A percentile compares a stretch with the other conserved stretches of the same genome.
Evolutionary conservation across 768 basidiomycete genomes (phyloP).

Genomic region (Hemileccinum rubropunctum): DNA sequence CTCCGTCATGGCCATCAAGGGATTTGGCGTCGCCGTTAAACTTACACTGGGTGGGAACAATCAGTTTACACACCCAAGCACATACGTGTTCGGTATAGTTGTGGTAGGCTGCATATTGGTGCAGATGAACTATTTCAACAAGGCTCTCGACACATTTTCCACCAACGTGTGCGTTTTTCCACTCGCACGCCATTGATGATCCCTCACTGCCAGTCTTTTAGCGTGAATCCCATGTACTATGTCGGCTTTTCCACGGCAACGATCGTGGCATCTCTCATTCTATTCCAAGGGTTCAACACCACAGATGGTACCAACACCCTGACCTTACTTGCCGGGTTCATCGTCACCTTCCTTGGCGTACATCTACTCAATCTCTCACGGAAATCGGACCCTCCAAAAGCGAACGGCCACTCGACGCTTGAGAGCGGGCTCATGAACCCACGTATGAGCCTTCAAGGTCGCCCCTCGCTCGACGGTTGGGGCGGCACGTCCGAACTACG

Average conservation of each 20-base stretch:
- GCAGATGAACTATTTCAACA: slow-evolving; percentile 98
- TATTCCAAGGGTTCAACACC: slow-evolving; percentile 98
- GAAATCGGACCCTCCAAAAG: slow-evolving; percentile 44
- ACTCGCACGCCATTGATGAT: not conserved
- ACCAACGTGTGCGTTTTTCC: slow-evolving; percentile 83
- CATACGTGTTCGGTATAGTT: slow-evolving; percentile 91
- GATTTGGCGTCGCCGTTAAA: slow-evolving; percentile 95
- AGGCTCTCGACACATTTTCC: slow-evolving; percentile 93
- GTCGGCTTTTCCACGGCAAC: slow-evolving; percentile 95
- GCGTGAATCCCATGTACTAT: slow-evolving; percentile 97
- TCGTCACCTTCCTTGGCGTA: slow-evolving; percentile 95
- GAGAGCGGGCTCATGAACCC: slow-evolving; percentile 73
- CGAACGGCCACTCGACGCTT: slow-evolving; percentile 50
- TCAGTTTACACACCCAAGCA: slow-evolving; percentile 91
- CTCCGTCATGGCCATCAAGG: slow-evolving; percentile 99
- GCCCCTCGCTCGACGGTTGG: slow-evolving; percentile 81
- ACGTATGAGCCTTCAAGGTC: slow-evolving; percentile 75
- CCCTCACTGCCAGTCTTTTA: slow-evolving; percentile 27
- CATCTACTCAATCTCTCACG: slow-evolving; percentile 87
- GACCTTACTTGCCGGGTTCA: slow-evolving; percentile 86
- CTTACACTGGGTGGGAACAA: slow-evolving; percentile 91
- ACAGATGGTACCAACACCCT: slow-evolving; percentile 76
- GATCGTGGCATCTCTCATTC: slow-evolving; percentile 89
- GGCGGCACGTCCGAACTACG: slow-evolving; percentile 35
- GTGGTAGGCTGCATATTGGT: slow-evolving; percentile 83